Conservation (phyloP, 2,329 filamentous ascomycete genomes). For the Macrophomina tecta region DNA sequence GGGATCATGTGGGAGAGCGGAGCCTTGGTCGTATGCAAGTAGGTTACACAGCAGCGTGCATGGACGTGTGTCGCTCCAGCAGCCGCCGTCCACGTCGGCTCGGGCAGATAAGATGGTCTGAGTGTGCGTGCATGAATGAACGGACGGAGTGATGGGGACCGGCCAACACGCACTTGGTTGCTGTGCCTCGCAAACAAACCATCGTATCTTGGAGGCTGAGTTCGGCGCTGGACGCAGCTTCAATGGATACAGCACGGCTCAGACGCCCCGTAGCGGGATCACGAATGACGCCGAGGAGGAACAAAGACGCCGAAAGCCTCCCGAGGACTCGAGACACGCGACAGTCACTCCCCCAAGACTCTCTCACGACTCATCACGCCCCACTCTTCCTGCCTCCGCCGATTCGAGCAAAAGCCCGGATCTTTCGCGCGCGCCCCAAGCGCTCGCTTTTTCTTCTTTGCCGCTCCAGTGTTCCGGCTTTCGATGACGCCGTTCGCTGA, state of each 20-base stretch:
- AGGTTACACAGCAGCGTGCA: neutral
- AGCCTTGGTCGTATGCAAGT: no score
- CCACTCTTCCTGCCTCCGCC: neutral
- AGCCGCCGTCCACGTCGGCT: neutral
- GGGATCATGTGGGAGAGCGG: no score
- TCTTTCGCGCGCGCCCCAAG: neutral
- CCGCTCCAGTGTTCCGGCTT: no score
- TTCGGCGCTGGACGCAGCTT: no score
- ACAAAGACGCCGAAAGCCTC: neutral
- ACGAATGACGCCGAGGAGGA: no score
- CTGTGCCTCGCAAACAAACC: no score
- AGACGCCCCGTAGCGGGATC: no score
- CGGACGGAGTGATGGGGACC: neutral
- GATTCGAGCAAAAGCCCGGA: neutral
- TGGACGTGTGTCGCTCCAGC: neutral
- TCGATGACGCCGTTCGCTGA: neutral
- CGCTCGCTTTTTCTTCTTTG: neutral
- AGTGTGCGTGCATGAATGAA: neutral
- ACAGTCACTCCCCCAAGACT: neutral
- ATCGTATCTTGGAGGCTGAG: no score
- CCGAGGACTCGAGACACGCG: neutral
- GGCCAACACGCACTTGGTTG: neutral
- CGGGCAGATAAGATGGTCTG: neutral
- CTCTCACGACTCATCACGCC: constrained; percentile 8
- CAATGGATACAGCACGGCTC: no score